Evolutionary conservation across 1,284 basidiomycete species (phyloP).

Genomic region (Singerocomus inundabilis): DNA sequence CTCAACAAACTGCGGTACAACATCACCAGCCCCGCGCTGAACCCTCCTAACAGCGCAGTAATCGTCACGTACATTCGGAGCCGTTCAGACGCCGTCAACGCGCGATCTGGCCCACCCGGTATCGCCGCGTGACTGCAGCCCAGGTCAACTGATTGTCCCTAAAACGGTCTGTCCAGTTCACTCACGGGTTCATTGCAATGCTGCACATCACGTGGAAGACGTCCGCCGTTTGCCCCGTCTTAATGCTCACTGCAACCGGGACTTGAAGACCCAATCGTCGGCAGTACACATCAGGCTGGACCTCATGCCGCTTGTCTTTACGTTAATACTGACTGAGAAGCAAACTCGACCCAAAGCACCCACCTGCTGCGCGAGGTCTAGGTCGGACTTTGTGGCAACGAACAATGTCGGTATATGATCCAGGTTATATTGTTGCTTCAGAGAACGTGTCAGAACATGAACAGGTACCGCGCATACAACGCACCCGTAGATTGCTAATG

Average conservation of each 20-base stretch:
- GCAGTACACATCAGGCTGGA: constrained; percentile 97
- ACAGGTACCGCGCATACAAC: constrained; percentile 25
- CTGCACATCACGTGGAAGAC: constrained; percentile 84
- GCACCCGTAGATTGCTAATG: constrained; percentile 90
- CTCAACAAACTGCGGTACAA: constrained; percentile 63
- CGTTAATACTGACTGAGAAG: constrained; percentile 6
- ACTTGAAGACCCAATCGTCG: constrained; percentile 81
- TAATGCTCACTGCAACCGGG: constrained; percentile 89
- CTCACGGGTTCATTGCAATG: constrained; percentile 85
- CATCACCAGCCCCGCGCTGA: constrained; percentile 67
- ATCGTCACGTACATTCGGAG: constrained; percentile 67
- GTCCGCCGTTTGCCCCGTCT: constrained; percentile 83
- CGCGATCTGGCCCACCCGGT: constrained; percentile 75
- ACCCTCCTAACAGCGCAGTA: constrained; percentile 67
- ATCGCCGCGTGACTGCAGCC: constrained; percentile 58
- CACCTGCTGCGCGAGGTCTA: constrained; percentile 93
- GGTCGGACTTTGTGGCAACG: constrained; percentile 98
- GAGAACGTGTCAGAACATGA: constrained; percentile 17
- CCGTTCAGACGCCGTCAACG: constrained; percentile 62
- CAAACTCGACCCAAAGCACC: constrained; percentile 19
- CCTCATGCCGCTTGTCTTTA: constrained; percentile 80
- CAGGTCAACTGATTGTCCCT: constrained; percentile 19
- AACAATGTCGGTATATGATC: constrained; percentile 94
- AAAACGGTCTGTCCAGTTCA: constrained; percentile 22
- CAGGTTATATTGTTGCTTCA: constrained; percentile 92